phyloP scores from a whole-genome alignment of 495 filamentous ascomycete genomes.

The Hyaloscypha finlandica region DNA sequence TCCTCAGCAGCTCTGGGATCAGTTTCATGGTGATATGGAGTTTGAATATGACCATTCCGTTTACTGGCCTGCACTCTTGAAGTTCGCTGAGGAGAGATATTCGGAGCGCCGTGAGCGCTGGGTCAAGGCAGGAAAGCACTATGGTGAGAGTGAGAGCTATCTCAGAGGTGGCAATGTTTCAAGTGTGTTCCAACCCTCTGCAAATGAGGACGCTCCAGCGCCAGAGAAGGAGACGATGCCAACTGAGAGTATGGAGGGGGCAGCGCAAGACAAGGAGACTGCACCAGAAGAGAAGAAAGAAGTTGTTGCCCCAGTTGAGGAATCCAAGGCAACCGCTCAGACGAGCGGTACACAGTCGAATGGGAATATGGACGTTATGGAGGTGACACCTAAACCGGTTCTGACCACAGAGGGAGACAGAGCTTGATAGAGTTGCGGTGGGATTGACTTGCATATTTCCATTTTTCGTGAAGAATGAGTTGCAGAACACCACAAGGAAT shows the following conservation, averaged over 20 bases:
- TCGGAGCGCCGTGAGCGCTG: constrained; percentile 66
- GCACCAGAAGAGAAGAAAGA: constrained; percentile 3
- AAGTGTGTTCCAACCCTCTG: constrained; percentile 18
- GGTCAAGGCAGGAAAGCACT: constrained; percentile 72
- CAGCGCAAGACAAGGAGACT: neutral
- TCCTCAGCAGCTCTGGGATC: constrained; percentile 71
- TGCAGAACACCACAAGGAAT: neutral
- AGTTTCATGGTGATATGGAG: constrained; percentile 59
- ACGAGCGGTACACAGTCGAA: constrained; percentile 10
- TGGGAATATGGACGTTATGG: constrained; percentile 13
- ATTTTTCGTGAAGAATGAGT: neutral
- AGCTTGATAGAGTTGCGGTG: neutral
- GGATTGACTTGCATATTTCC: neutral
- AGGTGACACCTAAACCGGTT: neutral
- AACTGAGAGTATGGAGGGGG: constrained; percentile 2
- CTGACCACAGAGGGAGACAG: constrained; percentile 11
- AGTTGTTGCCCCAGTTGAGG: neutral
- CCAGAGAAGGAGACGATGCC: neutral
- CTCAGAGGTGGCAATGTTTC: constrained; percentile 48
- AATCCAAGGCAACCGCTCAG: neutral
- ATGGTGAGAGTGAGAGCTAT: constrained; percentile 84
- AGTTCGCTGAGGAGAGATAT: constrained; percentile 62
- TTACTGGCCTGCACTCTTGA: constrained; percentile 87
- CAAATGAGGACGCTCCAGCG: neutral
- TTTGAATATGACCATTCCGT: constrained; percentile 85